Evolutionary conservation across 768 basidiomycete species (phyloP).

Genomic region (Psilocybe cyanescens): DNA sequence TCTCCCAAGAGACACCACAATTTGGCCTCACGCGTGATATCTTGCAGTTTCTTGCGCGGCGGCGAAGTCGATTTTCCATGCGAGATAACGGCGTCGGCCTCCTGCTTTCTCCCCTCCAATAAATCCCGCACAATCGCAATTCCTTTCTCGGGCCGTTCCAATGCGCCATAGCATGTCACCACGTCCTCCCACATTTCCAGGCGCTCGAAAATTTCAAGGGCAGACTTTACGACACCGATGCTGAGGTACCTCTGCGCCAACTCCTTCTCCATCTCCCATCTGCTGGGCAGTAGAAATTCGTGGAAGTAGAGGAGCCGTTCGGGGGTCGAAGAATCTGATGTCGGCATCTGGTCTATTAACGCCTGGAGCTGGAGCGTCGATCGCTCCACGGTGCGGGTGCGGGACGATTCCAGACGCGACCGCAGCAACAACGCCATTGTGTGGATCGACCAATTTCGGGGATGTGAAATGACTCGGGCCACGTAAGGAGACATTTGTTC

Average conservation of each 20-base stretch:
- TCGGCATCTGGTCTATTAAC: constrained; percentile 95
- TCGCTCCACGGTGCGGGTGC: constrained; percentile 93
- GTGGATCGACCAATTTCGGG: constrained; percentile 94
- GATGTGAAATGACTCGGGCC: constrained; percentile 85
- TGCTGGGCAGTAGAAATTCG: constrained; percentile 79
- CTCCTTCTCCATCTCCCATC: constrained; percentile 94
- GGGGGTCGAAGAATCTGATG: constrained; percentile 69
- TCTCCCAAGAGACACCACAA: constrained; percentile 96
- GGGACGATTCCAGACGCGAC: constrained; percentile 84
- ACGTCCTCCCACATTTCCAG: constrained; percentile 99
- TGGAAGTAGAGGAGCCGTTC: constrained; percentile 86
- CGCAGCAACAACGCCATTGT: constrained; percentile 96
- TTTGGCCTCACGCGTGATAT: constrained; percentile 82
- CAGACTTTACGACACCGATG: constrained; percentile 87
- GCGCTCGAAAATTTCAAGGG: constrained; percentile 91
- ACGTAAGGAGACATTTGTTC: constrained; percentile 96
- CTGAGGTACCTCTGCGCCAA: constrained; percentile 82
- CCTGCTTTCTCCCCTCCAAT: constrained; percentile 81
- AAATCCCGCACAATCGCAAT: constrained; percentile 83
- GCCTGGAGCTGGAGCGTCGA: constrained; percentile 93
- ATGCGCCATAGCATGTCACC: constrained; percentile 81
- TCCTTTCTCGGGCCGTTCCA: constrained; percentile 82
- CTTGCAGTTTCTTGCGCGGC: constrained; percentile 48
- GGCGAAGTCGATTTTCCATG: constrained; percentile 57
- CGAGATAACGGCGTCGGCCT: constrained; percentile 72